A percentile compares a stretch with the other conserved stretches of the same genome.
These are phyloP conservation scores for Lactifluus volemus DNA, from an alignment of 768 basidiomycete genomes.

Conservation along the genomic window DNA sequence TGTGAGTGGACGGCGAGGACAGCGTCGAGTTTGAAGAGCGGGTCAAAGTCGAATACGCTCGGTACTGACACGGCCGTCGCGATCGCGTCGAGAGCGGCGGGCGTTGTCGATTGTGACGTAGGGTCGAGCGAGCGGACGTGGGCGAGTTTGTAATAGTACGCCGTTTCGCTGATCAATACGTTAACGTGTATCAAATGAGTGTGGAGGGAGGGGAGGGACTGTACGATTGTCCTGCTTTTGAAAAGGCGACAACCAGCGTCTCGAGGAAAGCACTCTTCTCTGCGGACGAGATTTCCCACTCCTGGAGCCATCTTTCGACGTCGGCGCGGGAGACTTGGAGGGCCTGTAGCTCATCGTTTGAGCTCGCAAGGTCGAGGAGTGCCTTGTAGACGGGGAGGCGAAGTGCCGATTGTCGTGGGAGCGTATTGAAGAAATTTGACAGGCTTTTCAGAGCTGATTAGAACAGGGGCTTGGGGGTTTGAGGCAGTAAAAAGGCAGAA, in stretches of 20 bases:
- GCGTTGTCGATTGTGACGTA: constrained; percentile 40
- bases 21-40: constrained; percentile 67
- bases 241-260: constrained; percentile 48
- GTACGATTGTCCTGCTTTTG: constrained; percentile 51
- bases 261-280: constrained; percentile 63
- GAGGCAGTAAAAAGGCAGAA: background rate
- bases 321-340: constrained; percentile 51
- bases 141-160: constrained; percentile 57
- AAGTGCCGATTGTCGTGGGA: constrained; percentile 56
- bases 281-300: constrained; percentile 59
- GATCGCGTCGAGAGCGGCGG: constrained; percentile 53
- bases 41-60: constrained; percentile 70
- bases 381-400: constrained; percentile 54
- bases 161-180: constrained; percentile 34
- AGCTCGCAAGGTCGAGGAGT: constrained; percentile 50
- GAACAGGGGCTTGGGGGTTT: background rate
- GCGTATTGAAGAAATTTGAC: constrained; percentile 74
- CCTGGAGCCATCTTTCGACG: constrained; percentile 69
- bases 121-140: constrained; percentile 54
- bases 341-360: constrained; percentile 52
- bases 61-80: constrained; percentile 58
- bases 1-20: constrained; percentile 57
- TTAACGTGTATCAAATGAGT: background rate
- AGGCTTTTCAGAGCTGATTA: constrained; percentile 36
- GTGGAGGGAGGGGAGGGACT: constrained; percentile 24